Conservation (phyloP, 495 filamentous ascomycete species). For the Barbatosphaeria neglecta region DNA sequence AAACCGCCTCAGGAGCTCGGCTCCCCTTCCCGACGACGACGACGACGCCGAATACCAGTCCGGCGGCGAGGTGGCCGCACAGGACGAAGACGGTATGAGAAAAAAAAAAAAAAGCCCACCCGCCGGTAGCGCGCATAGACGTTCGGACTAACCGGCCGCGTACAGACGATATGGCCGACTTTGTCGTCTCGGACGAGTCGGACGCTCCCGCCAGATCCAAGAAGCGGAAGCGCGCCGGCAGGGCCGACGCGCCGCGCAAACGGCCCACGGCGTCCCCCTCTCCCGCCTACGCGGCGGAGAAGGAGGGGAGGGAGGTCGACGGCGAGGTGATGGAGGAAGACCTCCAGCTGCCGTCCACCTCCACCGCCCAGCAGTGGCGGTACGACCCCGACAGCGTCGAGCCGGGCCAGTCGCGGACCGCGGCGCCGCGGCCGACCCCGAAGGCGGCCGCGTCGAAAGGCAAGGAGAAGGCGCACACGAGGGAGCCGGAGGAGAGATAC, state of each 20-base stretch:
- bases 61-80: slow-evolving; percentile 41
- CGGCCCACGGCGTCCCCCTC: slow-evolving; percentile 34
- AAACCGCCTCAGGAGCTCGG: slow-evolving; percentile 16
- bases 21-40: slow-evolving; percentile 40
- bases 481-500: slow-evolving; percentile 73
- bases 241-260: slow-evolving; percentile 42
- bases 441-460: slow-evolving; percentile 30
- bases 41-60: slow-evolving; percentile 44
- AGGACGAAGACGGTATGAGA: slow-evolving; percentile 42
- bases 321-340: slow-evolving; percentile 49
- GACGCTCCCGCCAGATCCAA: slow-evolving; percentile 47
- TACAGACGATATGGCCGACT: slow-evolving; percentile 66
- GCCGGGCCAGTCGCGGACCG: slow-evolving; percentile 40
- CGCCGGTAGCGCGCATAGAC: neutral
- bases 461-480: slow-evolving; percentile 67
- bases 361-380: slow-evolving; percentile 75
- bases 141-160: slow-evolving; percentile 3
- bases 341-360: slow-evolving; percentile 38
- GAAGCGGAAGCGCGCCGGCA: slow-evolving; percentile 59
- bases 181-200: slow-evolving; percentile 81
- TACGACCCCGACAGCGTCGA: slow-evolving; percentile 69
- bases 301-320: slow-evolving; percentile 22
- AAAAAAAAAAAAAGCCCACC: neutral
- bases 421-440: slow-evolving; percentile 25
- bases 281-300: slow-evolving; percentile 9